A percentile compares a stretch with the other conserved stretches of the same genome.
Conservation (phyloP, 225 moss, liverwort and hornwort genomes). For the Polytrichum commune region DNA sequence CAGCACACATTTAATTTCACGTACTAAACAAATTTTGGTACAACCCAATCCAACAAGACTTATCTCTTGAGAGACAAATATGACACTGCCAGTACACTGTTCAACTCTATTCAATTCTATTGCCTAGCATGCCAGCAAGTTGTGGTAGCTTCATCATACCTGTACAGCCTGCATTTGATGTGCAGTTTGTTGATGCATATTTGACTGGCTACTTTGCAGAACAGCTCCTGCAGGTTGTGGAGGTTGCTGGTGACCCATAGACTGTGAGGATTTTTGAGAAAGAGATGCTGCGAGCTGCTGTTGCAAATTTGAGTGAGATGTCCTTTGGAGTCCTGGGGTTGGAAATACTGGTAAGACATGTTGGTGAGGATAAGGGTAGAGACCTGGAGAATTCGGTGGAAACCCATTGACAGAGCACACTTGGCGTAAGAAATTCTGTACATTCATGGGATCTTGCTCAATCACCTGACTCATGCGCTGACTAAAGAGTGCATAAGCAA, state of each 20-base stretch:
- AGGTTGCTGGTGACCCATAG: conserved; percentile 42
- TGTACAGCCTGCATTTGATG: conserved; percentile 56
- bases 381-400: conserved; percentile 49
- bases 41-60: too few species aligned
- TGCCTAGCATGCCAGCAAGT: too few species aligned
- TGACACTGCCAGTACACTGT: too few species aligned
- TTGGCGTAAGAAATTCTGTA: conserved; percentile 83
- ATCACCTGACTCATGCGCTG: conserved; percentile 34
- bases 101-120: too few species aligned
- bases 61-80: too few species aligned
- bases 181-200: conserved; percentile 49
- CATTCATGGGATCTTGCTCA: conserved; percentile 64
- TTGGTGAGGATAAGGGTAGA: conserved; percentile 71
- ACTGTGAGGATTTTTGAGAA: conserved; percentile 44
- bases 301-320: conserved; percentile 46
- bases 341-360: conserved; percentile 55
- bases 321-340: conserved; percentile 41
- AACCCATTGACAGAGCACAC: conserved; percentile 77
- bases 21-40: too few species aligned
- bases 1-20: too few species aligned
- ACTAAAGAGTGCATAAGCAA: conserved; percentile 65
- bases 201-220: conserved; percentile 44
- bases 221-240: conserved; percentile 32
- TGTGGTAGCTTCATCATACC: conserved; percentile 17
- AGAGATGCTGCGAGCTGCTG: conserved; percentile 57